A percentile compares a stretch with the other conserved stretches of the same genome.
Conservation (phyloP, 768 basidiomycete genomes). For the Rossbeevera mucosa region DNA sequence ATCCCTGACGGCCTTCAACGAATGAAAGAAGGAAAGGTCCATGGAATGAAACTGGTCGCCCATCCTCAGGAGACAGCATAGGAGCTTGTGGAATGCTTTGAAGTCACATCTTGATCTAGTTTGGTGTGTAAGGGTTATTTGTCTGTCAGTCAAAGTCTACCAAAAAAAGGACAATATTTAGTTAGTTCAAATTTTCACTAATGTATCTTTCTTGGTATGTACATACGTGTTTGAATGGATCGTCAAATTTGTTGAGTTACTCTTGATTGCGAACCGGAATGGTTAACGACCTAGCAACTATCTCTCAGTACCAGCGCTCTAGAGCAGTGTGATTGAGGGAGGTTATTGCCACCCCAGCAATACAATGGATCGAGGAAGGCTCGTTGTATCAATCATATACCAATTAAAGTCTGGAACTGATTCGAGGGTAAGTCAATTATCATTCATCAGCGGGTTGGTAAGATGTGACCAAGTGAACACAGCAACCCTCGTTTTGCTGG, state of each 20-base stretch:
- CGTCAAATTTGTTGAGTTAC: neutral
- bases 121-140: conserved; percentile 17
- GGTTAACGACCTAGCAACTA: neutral
- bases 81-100: neutral
- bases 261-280: neutral
- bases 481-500: conserved; percentile 9
- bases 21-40: conserved; percentile 35
- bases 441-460: neutral
- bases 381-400: neutral
- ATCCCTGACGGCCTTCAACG: conserved; percentile 34
- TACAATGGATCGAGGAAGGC: neutral
- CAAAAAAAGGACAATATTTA: neutral
- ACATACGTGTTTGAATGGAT: conserved; percentile 7
- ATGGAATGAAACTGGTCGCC: conserved; percentile 42
- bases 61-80: conserved; percentile 37
- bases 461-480: neutral
- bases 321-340: no score
- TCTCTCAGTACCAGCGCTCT: no score
- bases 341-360: neutral
- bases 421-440: conserved; percentile 2
- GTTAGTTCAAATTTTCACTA: neutral
- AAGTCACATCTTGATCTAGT: neutral
- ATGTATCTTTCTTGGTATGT: conserved; percentile 3
- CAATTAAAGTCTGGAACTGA: conserved; percentile 5
- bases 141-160: neutral